Base-by-base conservation (phyloP, 148 eudicot species). In the Rhododendron mucronatum region DNA sequence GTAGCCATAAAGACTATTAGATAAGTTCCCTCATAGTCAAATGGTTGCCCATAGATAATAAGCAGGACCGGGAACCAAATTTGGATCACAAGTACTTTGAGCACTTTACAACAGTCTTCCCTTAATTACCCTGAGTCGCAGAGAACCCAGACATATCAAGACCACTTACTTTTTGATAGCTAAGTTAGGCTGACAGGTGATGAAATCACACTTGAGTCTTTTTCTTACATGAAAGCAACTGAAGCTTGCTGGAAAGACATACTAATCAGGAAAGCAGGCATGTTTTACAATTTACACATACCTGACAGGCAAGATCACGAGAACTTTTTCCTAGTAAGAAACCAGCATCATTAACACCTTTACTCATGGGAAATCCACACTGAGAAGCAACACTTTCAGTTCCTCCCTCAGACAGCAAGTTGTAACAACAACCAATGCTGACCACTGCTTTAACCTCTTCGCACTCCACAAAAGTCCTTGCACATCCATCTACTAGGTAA, bases 271-370 rank as follows among this genome's bases (percentile, higher is more conserved):
- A 78, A 82, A 77, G 3, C 13, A 67, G 33, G 51, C 9, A 39
- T 18, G 67, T 9, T 35, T 55, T n/a, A 16, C n/a, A 74, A 41
- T 35, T 81, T 79, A 28, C 30, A 74, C 61, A 80, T 89, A 95
- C 99, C 97, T 96, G 99, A 91, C 99, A 96, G 87, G 98, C 99
- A 84, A 96, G 98, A 90, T 96, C 98, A 83, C 98, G 93, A 69
- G 94, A 92, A 88, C 86, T 94, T 94, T 88, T 96, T 78, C 98
- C 96, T 71, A 96, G 94, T 78, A 83, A 82, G 50, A 92, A 73
- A 63, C 91, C 90, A 84, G 91, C 86, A 76, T 86, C 87, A 86
- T 91, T 91, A 21, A 92, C 91, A 55, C 92, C 94, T 81, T 88
- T 88, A 90, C 99, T 96, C 89, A 93, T 78, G 82, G 99, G 99